phyloP scores from a whole-genome alignment of 1,284 basidiomycete genomes.

The Mycena sp. region DNA sequence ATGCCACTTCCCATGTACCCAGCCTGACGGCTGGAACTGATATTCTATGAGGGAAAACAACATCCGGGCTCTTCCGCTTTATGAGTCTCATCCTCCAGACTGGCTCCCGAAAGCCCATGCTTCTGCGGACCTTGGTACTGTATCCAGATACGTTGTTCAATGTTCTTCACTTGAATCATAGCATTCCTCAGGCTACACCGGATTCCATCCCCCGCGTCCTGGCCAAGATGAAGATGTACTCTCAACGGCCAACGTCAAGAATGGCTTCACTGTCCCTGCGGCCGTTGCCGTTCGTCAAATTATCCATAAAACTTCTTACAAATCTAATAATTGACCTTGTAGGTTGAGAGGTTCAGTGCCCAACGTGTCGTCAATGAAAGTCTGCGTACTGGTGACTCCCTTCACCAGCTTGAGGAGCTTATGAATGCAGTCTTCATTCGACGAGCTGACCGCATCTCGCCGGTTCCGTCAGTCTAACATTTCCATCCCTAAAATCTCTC shows the following conservation, averaged over 20 bases:
- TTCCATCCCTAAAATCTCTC: neutral
- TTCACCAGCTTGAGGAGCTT: constrained; percentile 79
- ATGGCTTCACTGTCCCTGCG: constrained; percentile 72
- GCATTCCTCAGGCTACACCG: constrained; percentile 73
- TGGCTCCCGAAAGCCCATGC: constrained; percentile 76
- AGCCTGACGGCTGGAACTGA: neutral
- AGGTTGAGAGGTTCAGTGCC: constrained; percentile 76
- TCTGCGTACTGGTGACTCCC: constrained; percentile 60
- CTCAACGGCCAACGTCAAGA: constrained; percentile 80
- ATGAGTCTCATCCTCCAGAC: constrained; percentile 72
- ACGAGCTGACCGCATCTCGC: constrained; percentile 61
- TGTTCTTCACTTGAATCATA: constrained; percentile 15
- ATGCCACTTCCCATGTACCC: no score
- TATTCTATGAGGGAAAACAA: constrained; percentile 29
- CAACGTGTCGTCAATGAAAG: constrained; percentile 62
- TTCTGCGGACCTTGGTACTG: constrained; percentile 71
- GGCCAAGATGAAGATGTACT: constrained; percentile 89
- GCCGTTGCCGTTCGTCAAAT: constrained; percentile 66
- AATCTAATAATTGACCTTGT: neutral
- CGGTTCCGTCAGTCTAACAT: constrained; percentile 71
- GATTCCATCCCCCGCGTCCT: constrained; percentile 86
- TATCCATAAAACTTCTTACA: constrained; percentile 16
- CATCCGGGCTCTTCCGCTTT: constrained; percentile 53
- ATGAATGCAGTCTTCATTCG: constrained; percentile 84
- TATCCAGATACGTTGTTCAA: neutral